A percentile compares a stretch with the other conserved stretches of the same genome.
Evolutionary conservation across 495 filamentous ascomycete genomes (phyloP).

Genomic region (Saxophila tyrrhenica): DNA sequence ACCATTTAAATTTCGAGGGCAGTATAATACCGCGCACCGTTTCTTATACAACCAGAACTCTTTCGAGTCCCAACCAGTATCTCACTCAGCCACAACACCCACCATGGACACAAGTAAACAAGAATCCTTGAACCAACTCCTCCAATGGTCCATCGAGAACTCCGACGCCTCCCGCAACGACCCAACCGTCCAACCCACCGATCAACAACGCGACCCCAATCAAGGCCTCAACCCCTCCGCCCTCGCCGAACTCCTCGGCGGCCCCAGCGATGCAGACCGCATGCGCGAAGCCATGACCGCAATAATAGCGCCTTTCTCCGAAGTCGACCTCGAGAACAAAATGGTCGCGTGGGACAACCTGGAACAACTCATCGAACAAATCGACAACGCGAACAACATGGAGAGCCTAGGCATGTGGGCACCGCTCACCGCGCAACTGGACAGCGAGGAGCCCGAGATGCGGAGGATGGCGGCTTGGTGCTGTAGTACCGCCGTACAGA

Average conservation of each 20-base stretch:
- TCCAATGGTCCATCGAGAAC: conserved; percentile 91
- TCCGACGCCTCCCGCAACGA: conserved; percentile 35
- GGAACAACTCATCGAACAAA: conserved; percentile 76
- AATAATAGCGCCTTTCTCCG: conserved; percentile 41
- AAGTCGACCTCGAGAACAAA: conserved; percentile 62
- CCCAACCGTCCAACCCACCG: conserved; percentile 26
- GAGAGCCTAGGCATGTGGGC: conserved; percentile 67
- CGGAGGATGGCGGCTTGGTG: conserved; percentile 83
- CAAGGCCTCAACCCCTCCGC: conserved; percentile 49
- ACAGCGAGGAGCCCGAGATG: conserved; percentile 55
- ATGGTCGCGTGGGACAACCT: conserved; percentile 91
- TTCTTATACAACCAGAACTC: too few relatives aligned
- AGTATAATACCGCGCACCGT: too few relatives aligned
- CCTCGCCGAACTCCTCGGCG: conserved; percentile 63
- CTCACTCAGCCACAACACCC: background rate
- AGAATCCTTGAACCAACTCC: conserved; percentile 54
- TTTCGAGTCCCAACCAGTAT: background rate
- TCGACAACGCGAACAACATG: conserved; percentile 95
- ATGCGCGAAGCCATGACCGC: conserved; percentile 76
- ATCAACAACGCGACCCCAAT: conserved; percentile 34
- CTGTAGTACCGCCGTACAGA: conserved; percentile 87
- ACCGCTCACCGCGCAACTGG: conserved; percentile 59
- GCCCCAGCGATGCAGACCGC: conserved; percentile 74
- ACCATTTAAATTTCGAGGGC: too few relatives aligned
- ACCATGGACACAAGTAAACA: conserved; percentile 37